A percentile compares a stretch with the other conserved stretches of the same genome.
phyloP scores from a whole-genome alignment of 2,329 filamentous ascomycete genomes.

The Colletotrichum coccodes region DNA sequence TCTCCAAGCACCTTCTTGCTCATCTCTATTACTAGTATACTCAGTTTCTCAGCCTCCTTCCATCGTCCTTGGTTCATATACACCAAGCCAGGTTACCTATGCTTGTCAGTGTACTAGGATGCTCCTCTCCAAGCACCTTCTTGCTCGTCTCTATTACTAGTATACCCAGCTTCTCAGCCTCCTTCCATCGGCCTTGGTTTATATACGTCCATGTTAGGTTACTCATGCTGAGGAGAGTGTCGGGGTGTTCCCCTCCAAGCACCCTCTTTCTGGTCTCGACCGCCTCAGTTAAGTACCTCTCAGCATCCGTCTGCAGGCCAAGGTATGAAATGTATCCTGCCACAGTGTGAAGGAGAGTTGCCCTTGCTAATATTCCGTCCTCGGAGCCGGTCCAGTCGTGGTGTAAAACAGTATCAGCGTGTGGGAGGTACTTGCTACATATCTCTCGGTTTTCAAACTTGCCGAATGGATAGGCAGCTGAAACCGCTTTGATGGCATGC shows the following conservation, averaged over 20 bases:
- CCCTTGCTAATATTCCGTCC: background rate
- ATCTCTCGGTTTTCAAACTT: background rate
- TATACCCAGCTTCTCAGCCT: background rate
- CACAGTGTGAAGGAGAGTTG: background rate
- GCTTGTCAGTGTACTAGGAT: background rate
- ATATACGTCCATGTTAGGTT: background rate
- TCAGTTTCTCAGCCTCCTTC: background rate
- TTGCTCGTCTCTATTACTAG: background rate
- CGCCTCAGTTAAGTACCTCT: background rate
- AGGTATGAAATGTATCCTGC: background rate
- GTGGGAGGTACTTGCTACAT: background rate
- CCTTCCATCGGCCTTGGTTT: background rate
- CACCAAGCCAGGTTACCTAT: background rate
- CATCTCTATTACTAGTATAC: background rate
- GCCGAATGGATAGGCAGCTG: background rate
- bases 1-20: background rate
- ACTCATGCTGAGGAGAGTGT: background rate
- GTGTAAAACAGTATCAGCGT: background rate
- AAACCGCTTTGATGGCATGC: slow-evolving; percentile 36
- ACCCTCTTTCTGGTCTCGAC: background rate
- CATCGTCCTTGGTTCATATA: background rate
- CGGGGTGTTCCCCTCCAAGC: background rate
- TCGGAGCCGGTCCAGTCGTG: background rate
- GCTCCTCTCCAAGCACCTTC: background rate
- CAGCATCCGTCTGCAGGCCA: background rate